Base-by-base conservation (phyloP, 345 rosid genomes). In the Sonneratia caseolaris region DNA sequence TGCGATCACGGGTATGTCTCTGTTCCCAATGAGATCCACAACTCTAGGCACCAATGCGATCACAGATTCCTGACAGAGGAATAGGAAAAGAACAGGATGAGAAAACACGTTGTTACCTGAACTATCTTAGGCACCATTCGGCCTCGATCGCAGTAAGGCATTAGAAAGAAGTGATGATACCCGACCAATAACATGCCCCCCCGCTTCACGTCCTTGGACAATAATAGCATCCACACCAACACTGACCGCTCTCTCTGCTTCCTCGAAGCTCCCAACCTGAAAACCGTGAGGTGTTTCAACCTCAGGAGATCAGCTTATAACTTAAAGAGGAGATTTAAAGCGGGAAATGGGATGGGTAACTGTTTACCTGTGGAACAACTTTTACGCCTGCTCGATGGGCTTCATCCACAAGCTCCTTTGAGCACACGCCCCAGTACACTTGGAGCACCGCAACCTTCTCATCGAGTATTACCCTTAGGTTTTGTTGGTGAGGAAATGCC, bases 201-300 rank as follows among this genome's bases (percentile, higher is more conserved):
- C 96, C 15, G 95, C 98, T 86, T 89, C 98, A 61, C 78, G 86
- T 59, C 95, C 98, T 84, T 92, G 98, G 71, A 92, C 88, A 40
- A 89, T 90, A 71, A 92, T 89, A 0, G 95, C 98, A 79, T 92
- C 98, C 15, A 85, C 93, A 65, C 93, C 91, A 49, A 81, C 88
- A 70, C 70, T 57, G 47, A 86, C 62, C 13, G 91, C 93, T 36
- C 79, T 86, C 73, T 71, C 82, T 36, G 95, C 93, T 71, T 80
- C 93, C 74, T 89, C 91, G 2, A 82, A 45, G 76, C 82, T 86
- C 71, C 98, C 98, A 49, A 90, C 85, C 98, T 74, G 36, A 57
- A 66, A 36, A 18, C 14, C 66, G 11, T 47, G 35, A 16, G 35
- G 2, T 7, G 36, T 66, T 70, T 62, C 51, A 49, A 61, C 72